A percentile compares a stretch with the other conserved stretches of the same genome.
These are phyloP conservation scores for Beauveria varroae DNA, from an alignment of 2,329 filamentous ascomycete species.

Conservation along the genomic window DNA sequence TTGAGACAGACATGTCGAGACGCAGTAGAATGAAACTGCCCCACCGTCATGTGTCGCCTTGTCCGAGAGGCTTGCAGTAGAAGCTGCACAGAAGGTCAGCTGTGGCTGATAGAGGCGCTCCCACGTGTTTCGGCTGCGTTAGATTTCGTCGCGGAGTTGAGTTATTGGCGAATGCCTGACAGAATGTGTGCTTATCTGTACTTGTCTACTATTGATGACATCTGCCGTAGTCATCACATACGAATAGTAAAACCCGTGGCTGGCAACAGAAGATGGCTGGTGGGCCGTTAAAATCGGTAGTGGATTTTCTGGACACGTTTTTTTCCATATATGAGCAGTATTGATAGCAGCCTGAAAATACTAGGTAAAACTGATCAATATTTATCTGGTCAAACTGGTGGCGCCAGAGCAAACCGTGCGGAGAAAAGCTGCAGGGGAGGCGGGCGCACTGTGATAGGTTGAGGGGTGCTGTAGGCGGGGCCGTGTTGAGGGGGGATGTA, in stretches of 20 bases:
- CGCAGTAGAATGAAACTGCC: conserved; percentile 3
- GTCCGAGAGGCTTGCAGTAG: background rate
- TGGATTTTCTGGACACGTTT: too few relatives aligned
- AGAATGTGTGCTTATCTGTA: too few relatives aligned
- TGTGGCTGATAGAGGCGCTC: background rate
- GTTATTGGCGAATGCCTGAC: background rate
- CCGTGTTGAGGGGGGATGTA: too few relatives aligned
- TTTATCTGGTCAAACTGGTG: background rate
- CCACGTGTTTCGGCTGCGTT: background rate
- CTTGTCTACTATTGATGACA: too few relatives aligned
- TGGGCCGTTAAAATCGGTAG: too few relatives aligned
- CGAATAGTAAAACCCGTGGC: too few relatives aligned
- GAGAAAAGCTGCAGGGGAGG: background rate
- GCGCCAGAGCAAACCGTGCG: background rate
- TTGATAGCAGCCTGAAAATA: too few relatives aligned
- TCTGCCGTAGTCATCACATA: too few relatives aligned
- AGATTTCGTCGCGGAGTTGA: background rate
- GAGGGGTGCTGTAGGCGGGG: too few relatives aligned
- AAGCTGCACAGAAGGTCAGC: background rate
- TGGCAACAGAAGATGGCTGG: too few relatives aligned
- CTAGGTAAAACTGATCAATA: background rate
- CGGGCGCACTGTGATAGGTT: background rate
- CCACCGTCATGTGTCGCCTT: background rate
- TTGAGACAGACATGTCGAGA: background rate
- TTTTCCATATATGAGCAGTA: too few relatives aligned